A percentile compares a stretch with the other conserved stretches of the same genome.
phyloP scores from a whole-genome alignment of 495 filamentous ascomycete species.

The Aspergillus incahuasiensis region DNA sequence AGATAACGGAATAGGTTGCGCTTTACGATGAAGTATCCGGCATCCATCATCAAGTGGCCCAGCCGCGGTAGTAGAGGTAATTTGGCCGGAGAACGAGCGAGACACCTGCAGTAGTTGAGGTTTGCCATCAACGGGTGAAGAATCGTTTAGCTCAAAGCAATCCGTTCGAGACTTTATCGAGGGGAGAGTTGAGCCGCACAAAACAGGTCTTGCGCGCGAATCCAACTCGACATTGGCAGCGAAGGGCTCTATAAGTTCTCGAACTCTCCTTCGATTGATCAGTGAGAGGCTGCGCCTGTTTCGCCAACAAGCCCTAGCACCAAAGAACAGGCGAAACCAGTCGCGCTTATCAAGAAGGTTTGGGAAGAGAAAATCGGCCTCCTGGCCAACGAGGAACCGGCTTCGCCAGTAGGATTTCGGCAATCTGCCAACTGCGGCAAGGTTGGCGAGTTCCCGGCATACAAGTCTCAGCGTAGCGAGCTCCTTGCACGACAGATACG shows the following conservation, averaged over 20 bases:
- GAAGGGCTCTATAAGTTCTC: conserved; percentile 68
- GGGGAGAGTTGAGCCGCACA: background rate
- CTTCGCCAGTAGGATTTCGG: conserved; percentile 18
- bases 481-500: conserved; percentile 8
- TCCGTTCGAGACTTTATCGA: background rate
- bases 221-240: conserved; percentile 29
- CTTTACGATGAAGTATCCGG: conserved; percentile 7
- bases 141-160: background rate
- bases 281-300: background rate
- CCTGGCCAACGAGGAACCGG: conserved; percentile 18
- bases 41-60: conserved; percentile 13
- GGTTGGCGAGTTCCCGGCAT: conserved; percentile 5
- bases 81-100: conserved; percentile 12
- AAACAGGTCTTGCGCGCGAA: background rate
- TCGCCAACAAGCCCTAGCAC: background rate
- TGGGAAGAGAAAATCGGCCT: conserved; percentile 19
- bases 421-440: background rate
- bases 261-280: conserved; percentile 15
- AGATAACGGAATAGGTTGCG: background rate
- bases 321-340: conserved; percentile 15
- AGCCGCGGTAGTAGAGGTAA: background rate
- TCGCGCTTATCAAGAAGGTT: background rate
- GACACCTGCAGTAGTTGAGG: background rate
- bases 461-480: conserved; percentile 6
- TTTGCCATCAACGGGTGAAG: background rate